Percentiles rank a stretch among this genome's conserved stretches.
Conservation (phyloP, 306 rosid species). For the Gastrolobium villosum region DNA sequence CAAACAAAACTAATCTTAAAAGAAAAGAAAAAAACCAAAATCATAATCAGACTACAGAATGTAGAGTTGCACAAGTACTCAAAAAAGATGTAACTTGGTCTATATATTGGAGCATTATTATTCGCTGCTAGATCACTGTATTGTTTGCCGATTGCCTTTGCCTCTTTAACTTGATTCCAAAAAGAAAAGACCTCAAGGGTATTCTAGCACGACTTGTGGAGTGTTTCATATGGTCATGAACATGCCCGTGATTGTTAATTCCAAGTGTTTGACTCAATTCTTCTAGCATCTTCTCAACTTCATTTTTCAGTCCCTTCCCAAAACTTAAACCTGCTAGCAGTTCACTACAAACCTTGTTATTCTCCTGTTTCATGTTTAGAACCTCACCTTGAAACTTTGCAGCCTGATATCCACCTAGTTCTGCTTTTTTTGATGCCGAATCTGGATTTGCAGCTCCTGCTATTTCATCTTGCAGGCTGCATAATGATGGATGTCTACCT, state of each 20-base stretch:
- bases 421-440: conserved; percentile 43
- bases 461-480: conserved; percentile 75
- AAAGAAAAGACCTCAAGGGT: conserved; percentile 85
- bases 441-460: conserved; percentile 59
- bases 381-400: conserved; percentile 97
- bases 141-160: conserved; percentile 70
- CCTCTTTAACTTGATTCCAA: conserved; percentile 82
- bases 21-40: conserved; percentile 4
- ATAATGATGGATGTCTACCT: conserved; percentile 65
- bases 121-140: conserved; percentile 49
- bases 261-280: conserved; percentile 64
- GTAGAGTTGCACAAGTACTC: not conserved
- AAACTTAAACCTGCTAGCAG: conserved; percentile 66
- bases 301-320: conserved; percentile 58
- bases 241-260: conserved; percentile 35
- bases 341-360: conserved; percentile 71
- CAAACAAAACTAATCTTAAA: conserved; percentile 10
- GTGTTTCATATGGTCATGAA: conserved; percentile 44
- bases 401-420: conserved; percentile 70
- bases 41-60: conserved; percentile 14
- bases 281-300: conserved; percentile 69
- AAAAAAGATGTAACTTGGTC: conserved; percentile 11
- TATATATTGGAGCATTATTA: conserved; percentile 42
- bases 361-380: conserved; percentile 87
- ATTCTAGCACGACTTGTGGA: conserved; percentile 56